Evolutionary conservation across 169 alveolate species (phyloP), one percentile per base, ranked within the genome.

Genomic region (Theileria parva): DNA sequence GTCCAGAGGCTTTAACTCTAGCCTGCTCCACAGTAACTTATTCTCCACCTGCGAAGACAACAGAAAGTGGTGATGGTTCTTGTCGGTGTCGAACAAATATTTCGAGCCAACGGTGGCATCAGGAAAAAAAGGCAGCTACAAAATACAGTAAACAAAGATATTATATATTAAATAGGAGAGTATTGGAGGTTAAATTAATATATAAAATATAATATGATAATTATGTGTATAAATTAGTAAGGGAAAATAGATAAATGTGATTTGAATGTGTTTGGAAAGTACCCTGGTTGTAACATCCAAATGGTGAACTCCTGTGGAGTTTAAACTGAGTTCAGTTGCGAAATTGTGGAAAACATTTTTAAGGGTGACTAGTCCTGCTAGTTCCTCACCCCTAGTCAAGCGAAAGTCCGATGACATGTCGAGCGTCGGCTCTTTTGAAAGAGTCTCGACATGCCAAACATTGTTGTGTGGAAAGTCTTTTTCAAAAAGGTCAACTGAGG

Each of bases 381-480:
- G 34, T 27, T 37, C 55, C n/a, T 77, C 85, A 70, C 73, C 21
- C 39, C 57, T 77, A 66, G n/a, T 23, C 39, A 85, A 77, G 74
- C 66, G 55, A 19, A 85, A 55, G 57, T 64, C 74, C 34, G 78
- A 75, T 32, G 55, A 30, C 50, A 77, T 60, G 64, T 69, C 74
- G 70, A 25, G 39, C 39, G 68, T 39, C 19, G 80, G 77, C 30
- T 28, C 55, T 19, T 75, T 51, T 51, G 77, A 74, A 15, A 63
- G 19, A 0, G 78, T 79, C 51, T 85, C 91, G 48, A 85, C 74
- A 13, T 77, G 80, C 91, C 86, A 85, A 61, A 53, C 48, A 32
- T 85, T 77, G 23, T 79, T 77, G 63, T 78, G 84, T 55, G 71
- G 83, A 64, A 71, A 85, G 85, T 85, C 87, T 72, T 78, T 85